Percentiles rank a stretch among this genome's conserved stretches.
These are phyloP conservation scores for Ophiostoma novo-ulmi DNA, from an alignment of 2,329 filamentous ascomycete genomes.

Conservation along the genomic window DNA sequence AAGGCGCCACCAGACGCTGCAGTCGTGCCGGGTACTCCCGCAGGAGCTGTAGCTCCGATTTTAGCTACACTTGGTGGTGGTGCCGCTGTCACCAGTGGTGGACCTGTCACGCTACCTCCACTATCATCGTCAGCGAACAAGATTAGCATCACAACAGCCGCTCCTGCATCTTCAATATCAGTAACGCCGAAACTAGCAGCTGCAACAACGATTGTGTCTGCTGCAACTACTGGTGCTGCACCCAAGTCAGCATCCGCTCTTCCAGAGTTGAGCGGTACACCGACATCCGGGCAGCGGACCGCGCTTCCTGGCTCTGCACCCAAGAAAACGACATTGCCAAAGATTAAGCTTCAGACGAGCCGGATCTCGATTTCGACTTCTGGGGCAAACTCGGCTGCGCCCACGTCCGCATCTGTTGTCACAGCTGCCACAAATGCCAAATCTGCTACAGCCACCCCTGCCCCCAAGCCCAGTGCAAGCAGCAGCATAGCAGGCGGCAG, in stretches of 20 bases:
- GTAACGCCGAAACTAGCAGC: background rate
- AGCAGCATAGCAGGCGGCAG: constrained; percentile 6
- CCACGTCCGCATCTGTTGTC: background rate
- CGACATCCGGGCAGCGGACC: constrained; percentile 18
- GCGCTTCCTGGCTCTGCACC: constrained; percentile 23
- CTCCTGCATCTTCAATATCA: background rate
- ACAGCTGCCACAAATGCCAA: background rate
- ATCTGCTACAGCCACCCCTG: constrained; percentile 1
- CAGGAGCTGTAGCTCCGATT: background rate
- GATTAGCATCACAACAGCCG: background rate
- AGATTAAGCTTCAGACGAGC: constrained; percentile 28
- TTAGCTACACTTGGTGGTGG: background rate
- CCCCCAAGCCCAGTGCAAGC: background rate
- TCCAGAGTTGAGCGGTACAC: background rate
- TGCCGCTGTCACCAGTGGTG: background rate
- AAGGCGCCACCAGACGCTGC: background rate
- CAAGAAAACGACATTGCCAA: constrained; percentile 23
- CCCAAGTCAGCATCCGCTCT: background rate
- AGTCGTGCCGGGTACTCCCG: background rate
- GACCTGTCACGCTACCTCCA: constrained; percentile 1
- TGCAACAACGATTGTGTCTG: background rate
- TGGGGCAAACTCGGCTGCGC: background rate
- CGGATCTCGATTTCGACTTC: constrained; percentile 15
- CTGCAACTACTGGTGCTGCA: background rate
- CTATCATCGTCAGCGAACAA: background rate